These are phyloP conservation scores for Fraxinus nigra DNA, from an alignment of 305 asterid species.

Conservation along the genomic window DNA sequence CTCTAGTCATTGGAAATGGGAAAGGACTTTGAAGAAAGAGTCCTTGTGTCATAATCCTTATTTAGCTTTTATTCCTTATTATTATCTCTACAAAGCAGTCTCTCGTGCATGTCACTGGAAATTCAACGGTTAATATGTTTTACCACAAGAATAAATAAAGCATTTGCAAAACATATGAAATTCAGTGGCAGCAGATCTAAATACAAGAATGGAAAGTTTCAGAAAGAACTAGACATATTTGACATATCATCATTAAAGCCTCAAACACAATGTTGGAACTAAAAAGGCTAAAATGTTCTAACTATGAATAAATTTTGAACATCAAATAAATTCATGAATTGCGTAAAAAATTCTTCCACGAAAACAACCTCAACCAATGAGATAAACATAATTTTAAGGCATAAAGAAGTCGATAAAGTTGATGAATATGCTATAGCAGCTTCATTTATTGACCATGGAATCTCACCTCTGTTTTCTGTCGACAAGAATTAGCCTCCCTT, in stretches of 20 bases:
- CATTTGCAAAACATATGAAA: conserved; percentile 4
- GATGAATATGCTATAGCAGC: conserved; percentile 1
- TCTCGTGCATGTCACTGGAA: neutral
- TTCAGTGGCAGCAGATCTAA: conserved; percentile 6
- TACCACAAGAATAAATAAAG: conserved; percentile 5
- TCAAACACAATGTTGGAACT: conserved; percentile 17
- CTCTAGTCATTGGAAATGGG: neutral
- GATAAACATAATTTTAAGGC: conserved; percentile 8
- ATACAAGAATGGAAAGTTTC: conserved; percentile 16
- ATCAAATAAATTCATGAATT: neutral
- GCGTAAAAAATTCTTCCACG: neutral
- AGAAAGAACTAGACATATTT: conserved; percentile 4
- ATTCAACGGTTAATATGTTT: conserved; percentile 9
- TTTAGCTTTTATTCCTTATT: neutral
- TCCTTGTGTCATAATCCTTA: neutral
- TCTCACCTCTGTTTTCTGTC: conserved; percentile 75
- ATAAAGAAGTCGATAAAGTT: conserved; percentile 12
- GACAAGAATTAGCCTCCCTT: conserved; percentile 73
- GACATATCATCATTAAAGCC: conserved; percentile 11
- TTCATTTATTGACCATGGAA: neutral
- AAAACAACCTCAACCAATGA: conserved; percentile 15
- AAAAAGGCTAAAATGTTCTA: conserved; percentile 1
- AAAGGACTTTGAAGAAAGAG: conserved; percentile 2
- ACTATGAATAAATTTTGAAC: neutral
- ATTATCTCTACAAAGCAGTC: conserved; percentile 9